Evolutionary conservation across 306 rosid genomes (phyloP).

Genomic region (Castanospermum australe): DNA sequence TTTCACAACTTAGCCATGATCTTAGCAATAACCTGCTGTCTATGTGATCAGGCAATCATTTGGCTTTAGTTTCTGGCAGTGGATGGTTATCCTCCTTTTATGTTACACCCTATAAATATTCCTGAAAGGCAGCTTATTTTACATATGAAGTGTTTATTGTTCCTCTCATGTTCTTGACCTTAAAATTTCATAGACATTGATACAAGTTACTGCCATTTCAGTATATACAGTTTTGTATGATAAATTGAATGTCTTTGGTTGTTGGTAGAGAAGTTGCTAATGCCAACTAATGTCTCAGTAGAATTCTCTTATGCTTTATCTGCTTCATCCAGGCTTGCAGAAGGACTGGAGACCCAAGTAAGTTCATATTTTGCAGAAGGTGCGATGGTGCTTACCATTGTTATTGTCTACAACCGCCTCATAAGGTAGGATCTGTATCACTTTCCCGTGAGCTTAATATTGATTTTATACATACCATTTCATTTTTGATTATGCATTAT

Average conservation of each 20-base stretch:
- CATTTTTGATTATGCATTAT: slow-evolving; percentile 30
- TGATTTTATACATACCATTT: slow-evolving; percentile 14
- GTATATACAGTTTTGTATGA: neutral
- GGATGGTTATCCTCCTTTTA: neutral
- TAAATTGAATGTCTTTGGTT: slow-evolving; percentile 3
- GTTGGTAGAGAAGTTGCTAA: slow-evolving; percentile 1
- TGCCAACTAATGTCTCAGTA: slow-evolving; percentile 6
- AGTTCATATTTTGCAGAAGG: slow-evolving; percentile 97
- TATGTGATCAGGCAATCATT: neutral
- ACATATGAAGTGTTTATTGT: neutral
- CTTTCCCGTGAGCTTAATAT: slow-evolving; percentile 21
- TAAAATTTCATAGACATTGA: neutral
- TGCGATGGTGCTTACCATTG: slow-evolving; percentile 99
- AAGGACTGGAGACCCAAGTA: slow-evolving; percentile 94
- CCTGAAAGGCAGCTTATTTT: neutral
- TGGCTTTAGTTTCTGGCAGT: neutral
- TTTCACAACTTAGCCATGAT: neutral
- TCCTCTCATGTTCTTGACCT: neutral
- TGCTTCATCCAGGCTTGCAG: slow-evolving; percentile 74
- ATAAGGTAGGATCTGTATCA: slow-evolving; percentile 62
- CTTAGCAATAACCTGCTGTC: neutral
- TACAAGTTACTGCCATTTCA: neutral
- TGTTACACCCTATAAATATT: neutral
- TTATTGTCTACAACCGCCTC: slow-evolving; percentile 96
- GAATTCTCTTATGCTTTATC: slow-evolving; percentile 15